A percentile compares a stretch with the other conserved stretches of the same genome.
Conservation (phyloP, 2,329 filamentous ascomycete species). For the Epichloe aotearoae region DNA sequence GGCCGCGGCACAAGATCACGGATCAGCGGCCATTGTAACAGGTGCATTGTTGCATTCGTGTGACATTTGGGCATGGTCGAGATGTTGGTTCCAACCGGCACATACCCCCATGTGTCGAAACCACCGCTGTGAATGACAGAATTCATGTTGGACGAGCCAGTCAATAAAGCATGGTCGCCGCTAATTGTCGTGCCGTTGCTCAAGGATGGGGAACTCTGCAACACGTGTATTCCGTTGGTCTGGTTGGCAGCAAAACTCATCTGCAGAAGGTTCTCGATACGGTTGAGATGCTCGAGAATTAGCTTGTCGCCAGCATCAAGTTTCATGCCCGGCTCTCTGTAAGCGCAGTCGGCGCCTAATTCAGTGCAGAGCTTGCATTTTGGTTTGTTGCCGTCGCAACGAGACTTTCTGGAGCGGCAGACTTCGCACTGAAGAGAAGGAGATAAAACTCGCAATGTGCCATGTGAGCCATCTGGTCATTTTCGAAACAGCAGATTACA, state of each 20-base stretch:
- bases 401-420: conserved; percentile 66
- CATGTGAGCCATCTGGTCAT: background rate
- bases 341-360: conserved; percentile 69
- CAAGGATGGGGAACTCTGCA: conserved; percentile 50
- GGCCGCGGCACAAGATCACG: conserved; percentile 62
- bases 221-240: conserved; percentile 38
- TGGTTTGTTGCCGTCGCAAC: conserved; percentile 66
- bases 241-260: conserved; percentile 44
- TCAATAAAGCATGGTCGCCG: conserved; percentile 39
- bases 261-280: conserved; percentile 69
- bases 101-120: conserved; percentile 56
- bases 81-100: conserved; percentile 47
- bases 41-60: conserved; percentile 65
- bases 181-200: conserved; percentile 50
- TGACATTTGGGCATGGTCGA: conserved; percentile 79
- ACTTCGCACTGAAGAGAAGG: conserved; percentile 52
- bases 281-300: conserved; percentile 63
- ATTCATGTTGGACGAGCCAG: conserved; percentile 31
- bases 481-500: no score
- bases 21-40: conserved; percentile 71
- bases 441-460: background rate
- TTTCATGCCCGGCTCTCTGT: conserved; percentile 76
- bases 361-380: conserved; percentile 79
- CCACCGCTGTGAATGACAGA: conserved; percentile 49
- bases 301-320: conserved; percentile 77